These are phyloP conservation scores for Nasturtium officinale DNA, from an alignment of 345 rosid genomes.

Conservation along the genomic window DNA sequence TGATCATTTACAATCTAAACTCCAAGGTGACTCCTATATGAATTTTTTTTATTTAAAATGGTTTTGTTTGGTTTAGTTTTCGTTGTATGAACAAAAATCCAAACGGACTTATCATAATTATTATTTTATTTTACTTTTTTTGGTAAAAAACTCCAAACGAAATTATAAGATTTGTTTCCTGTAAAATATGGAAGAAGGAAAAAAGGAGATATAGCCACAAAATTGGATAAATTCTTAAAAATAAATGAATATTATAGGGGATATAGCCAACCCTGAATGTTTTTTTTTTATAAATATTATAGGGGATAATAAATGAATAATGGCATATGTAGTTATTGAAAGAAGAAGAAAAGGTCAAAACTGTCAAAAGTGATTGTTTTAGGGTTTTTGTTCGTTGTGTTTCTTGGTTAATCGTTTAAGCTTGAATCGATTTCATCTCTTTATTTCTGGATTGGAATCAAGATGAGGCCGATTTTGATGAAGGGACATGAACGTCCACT, in stretches of 20 bases:
- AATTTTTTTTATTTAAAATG: background rate
- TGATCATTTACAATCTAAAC: background rate
- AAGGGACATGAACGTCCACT: slow-evolving; percentile 98
- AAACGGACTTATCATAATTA: background rate
- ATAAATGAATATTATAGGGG: too few species aligned
- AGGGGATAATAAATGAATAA: too few species aligned
- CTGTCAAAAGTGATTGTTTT: background rate
- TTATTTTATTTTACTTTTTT: too few species aligned
- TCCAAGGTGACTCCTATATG: background rate
- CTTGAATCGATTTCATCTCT: background rate
- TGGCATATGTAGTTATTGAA: background rate
- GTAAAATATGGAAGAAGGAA: too few species aligned
- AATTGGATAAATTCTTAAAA: background rate
- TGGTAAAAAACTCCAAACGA: too few species aligned
- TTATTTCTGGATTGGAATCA: background rate
- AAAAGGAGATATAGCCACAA: background rate
- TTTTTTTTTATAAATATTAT: too few species aligned
- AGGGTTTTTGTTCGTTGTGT: slow-evolving; percentile 4
- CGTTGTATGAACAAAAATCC: background rate
- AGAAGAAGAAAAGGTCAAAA: background rate
- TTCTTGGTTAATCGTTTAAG: background rate
- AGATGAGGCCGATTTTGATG: slow-evolving; percentile 95
- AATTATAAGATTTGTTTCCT: too few species aligned
- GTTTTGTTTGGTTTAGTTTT: background rate
- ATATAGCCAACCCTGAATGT: too few species aligned